These are phyloP conservation scores for Hemisphaericaspora subhashii DNA, from an alignment of 1,139 yeast species.

Conservation along the genomic window DNA sequence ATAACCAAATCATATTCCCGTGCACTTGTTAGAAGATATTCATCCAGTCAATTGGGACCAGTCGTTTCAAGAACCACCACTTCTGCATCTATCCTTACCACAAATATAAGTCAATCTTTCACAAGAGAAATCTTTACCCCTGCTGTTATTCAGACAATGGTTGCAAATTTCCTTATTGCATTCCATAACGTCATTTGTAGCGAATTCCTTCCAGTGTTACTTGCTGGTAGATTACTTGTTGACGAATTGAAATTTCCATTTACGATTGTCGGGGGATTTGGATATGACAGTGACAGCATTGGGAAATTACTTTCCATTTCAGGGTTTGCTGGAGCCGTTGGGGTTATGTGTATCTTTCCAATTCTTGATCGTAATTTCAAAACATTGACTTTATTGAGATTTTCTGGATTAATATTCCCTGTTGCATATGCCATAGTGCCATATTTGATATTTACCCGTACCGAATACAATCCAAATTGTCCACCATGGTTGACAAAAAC, in stretches of 20 bases:
- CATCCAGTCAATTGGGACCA: conserved; percentile 24
- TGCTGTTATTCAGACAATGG: conserved; percentile 40
- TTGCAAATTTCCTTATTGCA: conserved; percentile 43
- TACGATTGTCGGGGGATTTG: conserved; percentile 29
- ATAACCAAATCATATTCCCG: conserved; percentile 38
- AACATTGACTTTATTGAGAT: conserved; percentile 45
- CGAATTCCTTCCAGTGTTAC: conserved; percentile 60
- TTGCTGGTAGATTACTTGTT: conserved; percentile 47
- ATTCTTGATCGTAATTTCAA: conserved; percentile 50
- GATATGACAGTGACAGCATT: conserved; percentile 43
- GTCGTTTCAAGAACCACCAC: conserved; percentile 12
- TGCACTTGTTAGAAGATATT: conserved; percentile 42
- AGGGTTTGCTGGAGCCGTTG: conserved; percentile 56
- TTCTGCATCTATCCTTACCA: conserved; percentile 11
- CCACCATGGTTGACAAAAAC: conserved; percentile 25
- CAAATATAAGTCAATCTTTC: conserved; percentile 14
- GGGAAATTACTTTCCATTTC: conserved; percentile 57
- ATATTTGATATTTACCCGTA: conserved; percentile 44
- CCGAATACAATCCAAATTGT: conserved; percentile 26
- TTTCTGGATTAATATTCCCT: conserved; percentile 45
- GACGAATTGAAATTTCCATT: conserved; percentile 39
- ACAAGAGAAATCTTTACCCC: conserved; percentile 27
- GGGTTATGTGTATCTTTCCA: conserved; percentile 55
- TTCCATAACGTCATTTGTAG: conserved; percentile 55
- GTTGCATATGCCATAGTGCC: conserved; percentile 51